Percentiles rank a stretch among this genome's conserved stretches.
phyloP scores from a whole-genome alignment of 1,284 basidiomycete species.

The Malassezia psittaci region DNA sequence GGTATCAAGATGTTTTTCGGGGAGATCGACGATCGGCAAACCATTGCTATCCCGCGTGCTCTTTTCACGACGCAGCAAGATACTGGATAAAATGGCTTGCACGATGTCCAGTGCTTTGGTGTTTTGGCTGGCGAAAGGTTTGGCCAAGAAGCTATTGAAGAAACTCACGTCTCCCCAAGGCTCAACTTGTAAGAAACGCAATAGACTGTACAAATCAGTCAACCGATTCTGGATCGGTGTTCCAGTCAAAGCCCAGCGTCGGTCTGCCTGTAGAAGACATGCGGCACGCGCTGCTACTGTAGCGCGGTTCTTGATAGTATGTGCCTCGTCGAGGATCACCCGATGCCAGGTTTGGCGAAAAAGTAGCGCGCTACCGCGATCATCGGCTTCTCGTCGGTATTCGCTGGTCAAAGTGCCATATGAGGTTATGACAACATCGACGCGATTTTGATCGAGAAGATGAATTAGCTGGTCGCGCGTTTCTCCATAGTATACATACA shows the following conservation, averaged over 20 bases:
- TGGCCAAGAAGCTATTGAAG: constrained; percentile 44
- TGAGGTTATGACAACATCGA: constrained; percentile 73
- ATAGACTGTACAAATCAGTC: constrained; percentile 65
- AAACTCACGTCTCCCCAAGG: constrained; percentile 59
- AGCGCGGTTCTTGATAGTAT: constrained; percentile 81
- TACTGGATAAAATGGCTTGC: constrained; percentile 38
- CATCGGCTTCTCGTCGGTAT: constrained; percentile 29
- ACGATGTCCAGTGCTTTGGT: constrained; percentile 43
- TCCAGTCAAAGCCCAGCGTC: constrained; percentile 84
- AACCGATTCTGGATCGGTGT: constrained; percentile 88
- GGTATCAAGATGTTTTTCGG: constrained; percentile 62
- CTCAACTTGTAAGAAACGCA: constrained; percentile 66
- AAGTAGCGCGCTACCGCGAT: constrained; percentile 23
- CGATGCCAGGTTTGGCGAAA: constrained; percentile 42
- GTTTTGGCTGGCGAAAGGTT: constrained; percentile 40
- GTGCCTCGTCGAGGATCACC: constrained; percentile 65
- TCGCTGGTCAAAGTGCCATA: constrained; percentile 56
- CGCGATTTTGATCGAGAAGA: constrained; percentile 52
- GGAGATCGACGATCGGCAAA: constrained; percentile 76
- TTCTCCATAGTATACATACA: constrained; percentile 65
- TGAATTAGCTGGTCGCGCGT: constrained; percentile 64
- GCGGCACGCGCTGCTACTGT: constrained; percentile 85
- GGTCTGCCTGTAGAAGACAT: constrained; percentile 66
- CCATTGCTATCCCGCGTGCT: constrained; percentile 77
- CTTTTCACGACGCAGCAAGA: constrained; percentile 80